Evolutionary conservation across 164 flowering plant genomes (phyloP).

Genomic region (Liriodendron chinense): DNA sequence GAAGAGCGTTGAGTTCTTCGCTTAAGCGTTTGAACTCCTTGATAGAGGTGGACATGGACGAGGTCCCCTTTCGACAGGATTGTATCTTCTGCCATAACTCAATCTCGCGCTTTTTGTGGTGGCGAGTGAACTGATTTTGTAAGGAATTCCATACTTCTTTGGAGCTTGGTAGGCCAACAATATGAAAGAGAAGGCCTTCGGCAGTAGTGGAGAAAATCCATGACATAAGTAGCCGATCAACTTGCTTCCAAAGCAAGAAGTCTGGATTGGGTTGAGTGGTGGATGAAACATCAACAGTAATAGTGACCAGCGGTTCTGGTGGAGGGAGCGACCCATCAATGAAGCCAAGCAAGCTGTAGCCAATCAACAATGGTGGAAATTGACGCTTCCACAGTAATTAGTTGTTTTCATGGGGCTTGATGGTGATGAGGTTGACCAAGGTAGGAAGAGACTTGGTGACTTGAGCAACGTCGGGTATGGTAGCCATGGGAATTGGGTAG

Average conservation of each 20-base stretch:
- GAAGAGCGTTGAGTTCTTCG: neutral
- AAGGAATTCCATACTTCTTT: neutral
- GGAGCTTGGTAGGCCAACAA: neutral
- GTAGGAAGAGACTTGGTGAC: no score
- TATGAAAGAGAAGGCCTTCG: neutral
- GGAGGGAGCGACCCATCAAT: neutral
- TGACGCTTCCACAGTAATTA: neutral
- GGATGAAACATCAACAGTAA: no score
- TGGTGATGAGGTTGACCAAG: neutral
- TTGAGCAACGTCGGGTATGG: no score
- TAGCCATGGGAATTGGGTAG: no score
- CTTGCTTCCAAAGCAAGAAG: neutral
- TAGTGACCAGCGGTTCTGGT: no score
- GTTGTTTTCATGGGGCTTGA: neutral
- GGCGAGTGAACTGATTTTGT: neutral
- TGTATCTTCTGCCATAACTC: neutral
- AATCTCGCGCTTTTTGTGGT: neutral
- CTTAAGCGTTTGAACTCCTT: neutral
- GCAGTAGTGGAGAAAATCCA: neutral
- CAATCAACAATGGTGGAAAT: no score
- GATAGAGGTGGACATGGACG: neutral
- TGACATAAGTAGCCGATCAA: neutral
- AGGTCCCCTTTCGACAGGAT: neutral
- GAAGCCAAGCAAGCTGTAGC: neutral
- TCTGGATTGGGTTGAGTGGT: neutral